Percentiles rank a stretch among this genome's conserved stretches.
phyloP scores from a whole-genome alignment of 139 green algal species.

The Chlorella sp. region DNA sequence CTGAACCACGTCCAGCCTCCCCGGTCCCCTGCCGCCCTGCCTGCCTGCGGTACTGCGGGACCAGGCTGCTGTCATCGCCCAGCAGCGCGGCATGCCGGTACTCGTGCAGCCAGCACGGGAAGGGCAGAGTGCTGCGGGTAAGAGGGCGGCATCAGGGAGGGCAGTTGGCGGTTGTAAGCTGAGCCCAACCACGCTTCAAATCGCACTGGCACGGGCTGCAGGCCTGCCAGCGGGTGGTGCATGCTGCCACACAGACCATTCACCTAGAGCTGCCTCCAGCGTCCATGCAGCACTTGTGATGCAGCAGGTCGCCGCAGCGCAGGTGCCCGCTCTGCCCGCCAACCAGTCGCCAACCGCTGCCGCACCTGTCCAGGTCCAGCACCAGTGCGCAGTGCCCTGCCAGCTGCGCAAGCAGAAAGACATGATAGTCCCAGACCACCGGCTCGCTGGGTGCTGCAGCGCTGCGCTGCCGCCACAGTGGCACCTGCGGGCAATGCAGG shows the following conservation, averaged over 20 bases:
- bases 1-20: not conserved
- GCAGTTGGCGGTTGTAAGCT: not conserved
- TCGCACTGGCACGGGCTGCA: no score
- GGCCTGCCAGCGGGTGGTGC: no score
- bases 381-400: slow-evolving; percentile 10
- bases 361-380: slow-evolving; percentile 48
- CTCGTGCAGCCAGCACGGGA: slow-evolving; percentile 44
- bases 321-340: not conserved
- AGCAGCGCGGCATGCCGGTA: slow-evolving; percentile 31
- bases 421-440: slow-evolving; percentile 54
- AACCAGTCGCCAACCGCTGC: not conserved
- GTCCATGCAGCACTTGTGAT: no score
- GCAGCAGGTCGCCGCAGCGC: not conserved
- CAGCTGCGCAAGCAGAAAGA: slow-evolving; percentile 26
- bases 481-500: slow-evolving; percentile 37
- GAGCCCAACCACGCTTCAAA: no score
- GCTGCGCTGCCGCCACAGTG: slow-evolving; percentile 49
- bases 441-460: not conserved
- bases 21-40: not conserved
- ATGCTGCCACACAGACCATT: no score
- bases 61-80: not conserved
- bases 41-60: slow-evolving; percentile 19
- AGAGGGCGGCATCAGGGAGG: not conserved
- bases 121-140: slow-evolving; percentile 28
- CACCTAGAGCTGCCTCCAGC: no score